A percentile compares a stretch with the other conserved stretches of the same genome.
These are phyloP conservation scores for Beta macrorhiza DNA, from an alignment of 179 eudicot genomes.

Conservation along the genomic window DNA sequence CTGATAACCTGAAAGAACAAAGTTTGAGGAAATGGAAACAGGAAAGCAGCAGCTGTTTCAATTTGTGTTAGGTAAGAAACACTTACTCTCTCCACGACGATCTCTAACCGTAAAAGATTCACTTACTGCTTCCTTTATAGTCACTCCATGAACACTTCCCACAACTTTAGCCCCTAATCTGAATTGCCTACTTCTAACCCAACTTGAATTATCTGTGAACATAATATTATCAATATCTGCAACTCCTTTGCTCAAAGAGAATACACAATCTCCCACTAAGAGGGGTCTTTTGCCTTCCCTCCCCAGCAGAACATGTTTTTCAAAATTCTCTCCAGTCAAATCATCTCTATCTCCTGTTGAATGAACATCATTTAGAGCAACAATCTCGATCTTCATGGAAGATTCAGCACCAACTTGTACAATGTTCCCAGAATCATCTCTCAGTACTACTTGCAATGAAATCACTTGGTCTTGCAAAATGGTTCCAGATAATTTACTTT, in stretches of 20 bases:
- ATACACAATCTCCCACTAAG: conserved; percentile 7
- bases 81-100: conserved; percentile 20
- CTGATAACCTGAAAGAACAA: background rate
- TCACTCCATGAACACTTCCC: conserved; percentile 11
- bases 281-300: conserved; percentile 21
- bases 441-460: conserved; percentile 17
- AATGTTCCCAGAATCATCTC: conserved; percentile 16
- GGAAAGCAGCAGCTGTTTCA: too few species aligned
- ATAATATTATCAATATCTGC: conserved; percentile 3
- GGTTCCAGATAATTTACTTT: background rate
- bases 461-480: conserved; percentile 16
- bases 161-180: conserved; percentile 23
- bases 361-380: conserved; percentile 16
- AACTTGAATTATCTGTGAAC: conserved; percentile 26
- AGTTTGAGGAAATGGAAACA: background rate
- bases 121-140: conserved; percentile 22
- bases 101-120: conserved; percentile 24
- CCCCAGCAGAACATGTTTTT: background rate
- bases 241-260: conserved; percentile 14
- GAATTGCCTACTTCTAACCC: conserved; percentile 16
- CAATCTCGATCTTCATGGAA: conserved; percentile 20
- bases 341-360: conserved; percentile 1
- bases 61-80: background rate
- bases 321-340: conserved; percentile 11
- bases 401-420: conserved; percentile 25